These are phyloP conservation scores for Botrytis aclada DNA, from an alignment of 2,329 filamentous ascomycete genomes.

Conservation along the genomic window DNA sequence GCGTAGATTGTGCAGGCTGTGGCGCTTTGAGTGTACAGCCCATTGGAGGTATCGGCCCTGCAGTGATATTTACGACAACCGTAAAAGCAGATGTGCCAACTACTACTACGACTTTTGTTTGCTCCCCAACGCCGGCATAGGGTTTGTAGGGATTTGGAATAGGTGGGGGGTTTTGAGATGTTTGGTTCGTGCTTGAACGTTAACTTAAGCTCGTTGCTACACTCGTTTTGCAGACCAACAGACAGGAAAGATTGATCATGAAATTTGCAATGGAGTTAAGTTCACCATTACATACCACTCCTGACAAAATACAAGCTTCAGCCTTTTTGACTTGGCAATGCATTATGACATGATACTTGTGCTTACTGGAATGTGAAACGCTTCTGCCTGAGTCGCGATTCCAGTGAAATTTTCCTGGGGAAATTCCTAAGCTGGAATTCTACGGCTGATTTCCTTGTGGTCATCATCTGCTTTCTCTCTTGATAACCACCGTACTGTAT, in stretches of 20 bases:
- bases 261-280: neutral
- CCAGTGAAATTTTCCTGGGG: neutral
- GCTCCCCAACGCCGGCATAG: neutral
- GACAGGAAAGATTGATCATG: neutral
- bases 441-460: neutral
- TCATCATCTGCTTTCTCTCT: neutral
- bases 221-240: neutral
- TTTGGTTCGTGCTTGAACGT: neutral
- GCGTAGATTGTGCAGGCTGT: slow-evolving; percentile 17
- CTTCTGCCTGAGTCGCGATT: neutral
- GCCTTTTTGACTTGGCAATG: neutral
- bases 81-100: slow-evolving; percentile 4
- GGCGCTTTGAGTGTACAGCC: neutral
- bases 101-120: slow-evolving; percentile 7
- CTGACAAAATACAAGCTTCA: neutral
- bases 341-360: neutral
- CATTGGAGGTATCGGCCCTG: slow-evolving; percentile 16
- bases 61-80: slow-evolving; percentile 5
- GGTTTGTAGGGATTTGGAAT: neutral
- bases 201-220: neutral
- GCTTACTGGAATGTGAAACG: neutral
- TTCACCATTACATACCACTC: neutral
- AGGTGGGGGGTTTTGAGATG: neutral
- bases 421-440: neutral
- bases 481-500: neutral